Base-by-base conservation (phyloP, 176 grass and related monocot species). In the Carex myosuroides region DNA sequence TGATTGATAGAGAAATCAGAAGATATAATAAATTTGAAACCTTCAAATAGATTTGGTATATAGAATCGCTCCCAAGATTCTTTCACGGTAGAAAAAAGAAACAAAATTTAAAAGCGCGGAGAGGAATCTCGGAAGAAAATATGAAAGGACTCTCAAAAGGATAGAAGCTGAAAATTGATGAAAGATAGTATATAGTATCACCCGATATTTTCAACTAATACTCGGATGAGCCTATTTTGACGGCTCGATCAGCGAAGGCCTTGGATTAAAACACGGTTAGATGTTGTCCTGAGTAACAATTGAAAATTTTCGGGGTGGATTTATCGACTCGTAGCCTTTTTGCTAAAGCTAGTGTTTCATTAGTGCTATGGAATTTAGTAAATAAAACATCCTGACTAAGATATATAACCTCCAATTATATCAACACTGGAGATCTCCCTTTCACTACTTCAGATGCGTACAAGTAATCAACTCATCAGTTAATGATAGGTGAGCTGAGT, bases 341-440 rank as follows among this genome's bases (percentile, higher is more conserved):
- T 57, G 73, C 26, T 2, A 29, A 32, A 78, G 24, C 21, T n/a
- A 56, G 73, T 78, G 73, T 17, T 77, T 33, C 48, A 55, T 78
- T 78, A 78, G 13, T 57, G 26, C 26, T 13, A 13, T 78, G 73
- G 73, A 78, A 18, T 77, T 57, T 78, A 78, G 52, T 78, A 57
- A 54, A 78, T 78, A 57, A 78, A 30, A 24, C 44, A 62, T 53
- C 11, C 73, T 55, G 48, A 76, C 22, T 53, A 8, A 18, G 73
- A 55, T 56, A 8, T 32, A 6, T 55, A 17, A 71, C 11, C 73
- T 33, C 73, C 73, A 78, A 16, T 56, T 78, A 0, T 5, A 5
- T 26, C 16, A 10, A 55, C 48, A 78, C 73, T 78, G 73, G 52
- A 33, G 13, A 57, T 33, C 0, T 78, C 50, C 13, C 26, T 57